Percentiles rank a stretch among this genome's conserved stretches.
These are phyloP conservation scores for Rhododendron simsii DNA, from an alignment of 148 eudicot species.

Conservation along the genomic window DNA sequence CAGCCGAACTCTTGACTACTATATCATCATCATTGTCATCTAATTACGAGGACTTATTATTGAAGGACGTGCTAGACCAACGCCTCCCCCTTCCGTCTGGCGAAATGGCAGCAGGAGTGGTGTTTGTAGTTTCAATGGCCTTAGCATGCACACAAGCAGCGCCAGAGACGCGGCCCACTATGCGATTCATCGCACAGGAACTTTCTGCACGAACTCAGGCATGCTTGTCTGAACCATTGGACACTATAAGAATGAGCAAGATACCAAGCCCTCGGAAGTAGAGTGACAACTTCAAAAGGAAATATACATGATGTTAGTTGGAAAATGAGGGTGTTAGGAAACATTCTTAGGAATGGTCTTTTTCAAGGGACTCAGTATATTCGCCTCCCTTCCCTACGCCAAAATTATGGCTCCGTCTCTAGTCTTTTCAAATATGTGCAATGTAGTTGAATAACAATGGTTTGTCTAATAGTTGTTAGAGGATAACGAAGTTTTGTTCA, in stretches of 20 bases:
- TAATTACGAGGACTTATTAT: constrained; percentile 21
- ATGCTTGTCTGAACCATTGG: constrained; percentile 35
- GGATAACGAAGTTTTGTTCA: no score
- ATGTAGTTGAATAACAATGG: no score
- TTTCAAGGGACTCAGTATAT: no score
- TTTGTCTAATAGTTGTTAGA: no score
- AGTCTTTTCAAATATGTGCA: no score
- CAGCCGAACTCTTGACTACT: constrained; percentile 53
- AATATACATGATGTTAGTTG: no score
- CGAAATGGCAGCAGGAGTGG: constrained; percentile 43
- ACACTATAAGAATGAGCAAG: constrained; percentile 30
- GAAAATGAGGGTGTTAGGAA: no score
- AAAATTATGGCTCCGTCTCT: no score
- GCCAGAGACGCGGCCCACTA: constrained; percentile 61
- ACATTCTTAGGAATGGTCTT: not conserved
- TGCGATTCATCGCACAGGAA: constrained; percentile 71
- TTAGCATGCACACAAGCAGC: constrained; percentile 40
- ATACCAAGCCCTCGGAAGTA: constrained; percentile 25
- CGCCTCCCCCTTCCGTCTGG: constrained; percentile 44
- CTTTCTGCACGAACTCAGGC: constrained; percentile 40
- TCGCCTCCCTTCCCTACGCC: no score
- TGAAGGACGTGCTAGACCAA: constrained; percentile 57
- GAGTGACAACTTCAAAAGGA: not conserved
- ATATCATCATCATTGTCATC: constrained; percentile 18
- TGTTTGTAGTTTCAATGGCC: constrained; percentile 39